Percentiles rank a stretch among this genome's conserved stretches.
phyloP scores from a whole-genome alignment of 768 basidiomycete genomes.

The Suillus brevipes region DNA sequence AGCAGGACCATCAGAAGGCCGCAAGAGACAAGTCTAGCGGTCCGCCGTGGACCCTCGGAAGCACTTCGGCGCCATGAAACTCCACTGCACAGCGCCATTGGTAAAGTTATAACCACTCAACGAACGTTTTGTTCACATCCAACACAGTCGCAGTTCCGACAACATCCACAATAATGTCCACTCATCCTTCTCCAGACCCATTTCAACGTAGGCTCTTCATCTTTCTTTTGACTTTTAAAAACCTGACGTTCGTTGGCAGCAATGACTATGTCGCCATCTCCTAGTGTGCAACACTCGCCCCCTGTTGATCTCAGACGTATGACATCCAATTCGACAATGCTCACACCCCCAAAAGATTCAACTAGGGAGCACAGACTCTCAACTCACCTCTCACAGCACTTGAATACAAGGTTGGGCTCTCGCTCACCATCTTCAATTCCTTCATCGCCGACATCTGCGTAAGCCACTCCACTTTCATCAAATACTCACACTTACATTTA shows the following conservation, averaged over 20 bases:
- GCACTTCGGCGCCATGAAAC: neutral
- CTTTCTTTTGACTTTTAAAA: neutral
- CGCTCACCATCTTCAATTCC: conserved; percentile 75
- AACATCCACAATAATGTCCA: conserved; percentile 17
- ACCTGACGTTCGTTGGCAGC: conserved; percentile 11
- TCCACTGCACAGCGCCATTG: conserved; percentile 7
- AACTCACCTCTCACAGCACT: conserved; percentile 48
- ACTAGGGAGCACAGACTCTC: conserved; percentile 41
- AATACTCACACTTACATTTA: conserved; percentile 12
- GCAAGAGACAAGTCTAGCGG: neutral
- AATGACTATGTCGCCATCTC: conserved; percentile 16
- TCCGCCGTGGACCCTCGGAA: neutral
- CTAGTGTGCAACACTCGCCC: conserved; percentile 27
- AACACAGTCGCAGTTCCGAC: conserved; percentile 16
- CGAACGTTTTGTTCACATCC: conserved; percentile 5
- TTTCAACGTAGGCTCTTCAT: conserved; percentile 19
- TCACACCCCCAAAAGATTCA: conserved; percentile 34
- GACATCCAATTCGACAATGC: conserved; percentile 46
- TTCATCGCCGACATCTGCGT: conserved; percentile 79
- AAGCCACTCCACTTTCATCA: conserved; percentile 20
- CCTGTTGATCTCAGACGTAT: conserved; percentile 56
- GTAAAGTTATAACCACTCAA: conserved; percentile 7
- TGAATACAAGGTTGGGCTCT: conserved; percentile 55
- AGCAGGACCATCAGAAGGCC: neutral
- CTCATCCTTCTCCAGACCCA: conserved; percentile 15